Evolutionary conservation across 164 flowering plant species (phyloP).

Genomic region (Aristolochia contorta): DNA sequence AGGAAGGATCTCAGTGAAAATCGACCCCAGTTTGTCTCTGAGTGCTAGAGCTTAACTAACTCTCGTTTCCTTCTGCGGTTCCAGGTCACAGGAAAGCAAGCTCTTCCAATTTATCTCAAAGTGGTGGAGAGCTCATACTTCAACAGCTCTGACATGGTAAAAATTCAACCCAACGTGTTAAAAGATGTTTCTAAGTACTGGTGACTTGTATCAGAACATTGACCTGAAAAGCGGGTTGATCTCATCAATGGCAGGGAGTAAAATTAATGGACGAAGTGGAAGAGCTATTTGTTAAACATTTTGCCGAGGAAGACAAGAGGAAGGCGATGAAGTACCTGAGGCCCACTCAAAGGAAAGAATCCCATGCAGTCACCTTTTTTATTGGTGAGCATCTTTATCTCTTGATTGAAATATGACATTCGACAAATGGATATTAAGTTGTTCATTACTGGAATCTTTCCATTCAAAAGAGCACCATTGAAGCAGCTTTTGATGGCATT

Average conservation of each 20-base stretch:
- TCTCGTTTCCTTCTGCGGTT: conserved; percentile 4
- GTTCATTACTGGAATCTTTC: too few species aligned
- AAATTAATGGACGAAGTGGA: conserved; percentile 82
- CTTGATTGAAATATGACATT: neutral
- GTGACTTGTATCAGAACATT: neutral
- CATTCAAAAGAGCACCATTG: too few species aligned
- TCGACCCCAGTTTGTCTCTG: neutral
- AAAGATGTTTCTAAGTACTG: neutral
- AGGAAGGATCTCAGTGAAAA: conserved; percentile 7
- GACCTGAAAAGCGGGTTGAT: neutral
- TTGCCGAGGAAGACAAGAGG: conserved; percentile 58
- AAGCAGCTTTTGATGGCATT: neutral
- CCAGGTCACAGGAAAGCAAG: conserved; percentile 82
- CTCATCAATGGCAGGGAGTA: conserved; percentile 41
- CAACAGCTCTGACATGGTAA: conserved; percentile 91
- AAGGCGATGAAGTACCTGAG: conserved; percentile 89
- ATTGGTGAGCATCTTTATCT: conserved; percentile 34
- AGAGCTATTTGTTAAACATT: conserved; percentile 64
- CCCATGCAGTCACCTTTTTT: conserved; percentile 85
- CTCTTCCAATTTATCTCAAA: conserved; percentile 73
- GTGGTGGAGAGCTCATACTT: conserved; percentile 94
- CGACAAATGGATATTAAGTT: too few species aligned
- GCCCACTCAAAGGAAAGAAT: conserved; percentile 71
- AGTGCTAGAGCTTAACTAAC: neutral
- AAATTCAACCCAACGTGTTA: neutral